phyloP scores from a whole-genome alignment of 805 yeast species.

The Starmerella powellii region DNA sequence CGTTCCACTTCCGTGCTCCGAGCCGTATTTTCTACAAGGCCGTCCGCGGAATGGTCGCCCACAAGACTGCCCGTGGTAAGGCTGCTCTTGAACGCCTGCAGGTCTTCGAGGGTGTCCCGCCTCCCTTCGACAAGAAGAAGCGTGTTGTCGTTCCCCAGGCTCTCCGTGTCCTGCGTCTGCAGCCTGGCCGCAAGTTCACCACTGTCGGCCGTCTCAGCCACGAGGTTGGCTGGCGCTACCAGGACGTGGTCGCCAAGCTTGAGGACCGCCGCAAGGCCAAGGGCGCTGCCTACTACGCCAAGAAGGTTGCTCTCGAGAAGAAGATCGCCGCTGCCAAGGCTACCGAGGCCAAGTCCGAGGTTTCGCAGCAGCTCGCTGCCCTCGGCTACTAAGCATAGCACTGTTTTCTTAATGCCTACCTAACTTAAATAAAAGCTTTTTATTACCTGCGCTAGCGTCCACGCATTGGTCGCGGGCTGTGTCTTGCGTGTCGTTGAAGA shows the following conservation, averaged over 20 bases:
- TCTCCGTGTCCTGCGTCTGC: conserved; percentile 95
- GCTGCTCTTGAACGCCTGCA: conserved; percentile 98
- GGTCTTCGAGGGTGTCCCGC: conserved; percentile 99
- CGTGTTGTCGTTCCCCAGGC: conserved; percentile 99
- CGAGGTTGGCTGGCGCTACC: conserved; percentile 99
- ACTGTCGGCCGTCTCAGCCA: conserved; percentile 92
- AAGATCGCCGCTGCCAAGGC: conserved; percentile 80
- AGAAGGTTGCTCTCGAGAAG: conserved; percentile 93
- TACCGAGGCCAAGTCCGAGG: conserved; percentile 80
- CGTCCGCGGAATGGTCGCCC: conserved; percentile 97
- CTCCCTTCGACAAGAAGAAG: conserved; percentile 99
- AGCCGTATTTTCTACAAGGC: conserved; percentile 99
- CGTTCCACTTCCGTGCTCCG: conserved; percentile 99
- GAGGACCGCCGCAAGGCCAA: conserved; percentile 99
- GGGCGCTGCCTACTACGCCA: conserved; percentile 97
- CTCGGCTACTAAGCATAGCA: conserved; percentile 71
- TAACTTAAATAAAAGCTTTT: conserved; percentile 5
- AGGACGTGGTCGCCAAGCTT: conserved; percentile 89
- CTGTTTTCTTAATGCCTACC: conserved; percentile 14
- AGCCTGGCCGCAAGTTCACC: conserved; percentile 99
- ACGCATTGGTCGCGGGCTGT: too few relatives aligned
- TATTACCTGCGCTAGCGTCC: too few relatives aligned
- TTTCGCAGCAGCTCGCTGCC: conserved; percentile 85
- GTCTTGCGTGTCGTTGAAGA: too few relatives aligned
- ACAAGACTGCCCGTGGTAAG: conserved; percentile 99